Base-by-base conservation (phyloP, 495 filamentous ascomycete genomes). In the Podospora pseudoanserina region DNA sequence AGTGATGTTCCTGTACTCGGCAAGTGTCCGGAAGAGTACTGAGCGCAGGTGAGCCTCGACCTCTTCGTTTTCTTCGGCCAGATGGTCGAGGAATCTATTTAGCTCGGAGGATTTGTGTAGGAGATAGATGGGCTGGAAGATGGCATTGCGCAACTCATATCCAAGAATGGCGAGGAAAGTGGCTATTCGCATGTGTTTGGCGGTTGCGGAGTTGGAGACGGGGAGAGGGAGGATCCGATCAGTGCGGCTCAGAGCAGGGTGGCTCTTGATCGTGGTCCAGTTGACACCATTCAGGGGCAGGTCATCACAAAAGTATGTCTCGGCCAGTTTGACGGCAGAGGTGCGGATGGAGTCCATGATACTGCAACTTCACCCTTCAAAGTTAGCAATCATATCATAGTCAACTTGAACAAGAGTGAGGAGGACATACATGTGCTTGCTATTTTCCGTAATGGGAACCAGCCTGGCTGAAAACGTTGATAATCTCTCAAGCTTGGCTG, bases 171-270 rank as follows among this genome's bases (percentile, higher is more conserved):
- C 44, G 2, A 77, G 56, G 7, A 72, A 66, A 15, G 70, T 57
- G 1, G 67, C 70, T n/a, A 65, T 59, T 9, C 75, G 68, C 75
- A 77, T 74, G 23, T 73, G 67, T 34, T 70, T 76, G 0, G 72
- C 75, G 4, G 49, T 20, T 0, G n/a, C 19, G 5, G 63, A 60
- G 60, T 76, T 73, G 11, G 65, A 68, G 4, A 63, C 13, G 0
- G 68, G 71, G 0, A 77, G 34, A 0, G 75, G 74, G 11, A 77
- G 2, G 7, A 49, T 49, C 9, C 9, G 13, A 11, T 49, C 39
- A 3, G 39, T 70, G 5, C 26, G 20, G 5, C 13, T 30, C 5
- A 67, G 28, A 0, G 44, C 13, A 4, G 28, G 56, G 61, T 73
- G 69, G 5, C 56, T 39, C 18, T 34, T 55, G 18, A 71, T n/a